Evolutionary conservation across 345 rosid species (phyloP).

Genomic region (Eucalyptus viminalis): DNA sequence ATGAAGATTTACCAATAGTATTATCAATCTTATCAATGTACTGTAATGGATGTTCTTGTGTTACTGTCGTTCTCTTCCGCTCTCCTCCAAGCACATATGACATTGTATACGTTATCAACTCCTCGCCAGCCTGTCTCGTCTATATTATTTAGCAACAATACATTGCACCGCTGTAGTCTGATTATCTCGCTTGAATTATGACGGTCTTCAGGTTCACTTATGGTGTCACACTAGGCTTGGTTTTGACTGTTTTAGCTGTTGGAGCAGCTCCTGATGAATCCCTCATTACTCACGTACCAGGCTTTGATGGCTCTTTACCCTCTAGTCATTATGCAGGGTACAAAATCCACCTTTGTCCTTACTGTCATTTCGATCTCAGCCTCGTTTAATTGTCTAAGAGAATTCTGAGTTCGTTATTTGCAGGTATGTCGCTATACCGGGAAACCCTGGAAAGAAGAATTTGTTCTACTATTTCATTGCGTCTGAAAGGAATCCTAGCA

Average conservation of each 20-base stretch:
- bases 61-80: background rate
- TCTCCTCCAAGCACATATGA: background rate
- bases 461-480: constrained; percentile 22
- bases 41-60: background rate
- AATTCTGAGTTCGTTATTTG: background rate
- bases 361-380: background rate
- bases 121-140: background rate
- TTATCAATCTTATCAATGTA: background rate
- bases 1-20: no score
- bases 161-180: background rate
- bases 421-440: constrained; percentile 17
- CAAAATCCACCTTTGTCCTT: background rate
- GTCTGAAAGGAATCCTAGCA: constrained; percentile 7
- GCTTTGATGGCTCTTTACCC: constrained; percentile 17
- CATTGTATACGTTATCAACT: background rate
- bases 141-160: background rate
- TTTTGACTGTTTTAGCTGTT: background rate
- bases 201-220: background rate
- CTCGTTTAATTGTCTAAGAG: background rate
- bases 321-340: constrained; percentile 28
- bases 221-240: background rate
- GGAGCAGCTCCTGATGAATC: constrained; percentile 10
- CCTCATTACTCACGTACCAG: constrained; percentile 14
- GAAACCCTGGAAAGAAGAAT: constrained; percentile 10
- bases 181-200: background rate